phyloP scores from a whole-genome alignment of 345 rosid genomes.

The Chamaenerion angustifolium region DNA sequence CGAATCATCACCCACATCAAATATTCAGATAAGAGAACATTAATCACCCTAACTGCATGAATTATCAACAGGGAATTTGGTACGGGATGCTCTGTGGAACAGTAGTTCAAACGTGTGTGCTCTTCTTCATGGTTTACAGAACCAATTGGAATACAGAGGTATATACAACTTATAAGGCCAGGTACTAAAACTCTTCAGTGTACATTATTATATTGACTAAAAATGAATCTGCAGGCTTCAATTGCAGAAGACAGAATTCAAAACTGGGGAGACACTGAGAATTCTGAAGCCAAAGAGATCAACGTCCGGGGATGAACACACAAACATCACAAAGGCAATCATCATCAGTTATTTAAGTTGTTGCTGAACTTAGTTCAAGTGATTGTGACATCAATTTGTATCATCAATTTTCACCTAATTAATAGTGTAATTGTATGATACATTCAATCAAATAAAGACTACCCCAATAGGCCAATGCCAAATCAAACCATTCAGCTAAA shows the following conservation, averaged over 20 bases:
- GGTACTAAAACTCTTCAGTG: background rate
- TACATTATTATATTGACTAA: background rate
- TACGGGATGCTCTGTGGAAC: constrained; percentile 59
- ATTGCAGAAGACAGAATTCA: constrained; percentile 48
- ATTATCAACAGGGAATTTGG: constrained; percentile 54
- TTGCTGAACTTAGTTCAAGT: background rate
- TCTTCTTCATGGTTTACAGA: constrained; percentile 43
- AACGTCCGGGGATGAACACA: constrained; percentile 1
- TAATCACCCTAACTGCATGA: background rate
- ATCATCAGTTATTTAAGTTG: too few species aligned
- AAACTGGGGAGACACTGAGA: constrained; percentile 43
- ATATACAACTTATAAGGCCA: background rate
- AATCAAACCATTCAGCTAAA: too few species aligned
- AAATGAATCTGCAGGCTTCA: constrained; percentile 38
- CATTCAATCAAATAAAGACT: background rate
- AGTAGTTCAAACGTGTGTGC: constrained; percentile 34
- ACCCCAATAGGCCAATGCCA: background rate
- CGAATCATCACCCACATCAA: too few species aligned
- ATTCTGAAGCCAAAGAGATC: background rate
- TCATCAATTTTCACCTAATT: too few species aligned
- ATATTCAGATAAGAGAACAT: background rate
- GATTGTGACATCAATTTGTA: too few species aligned
- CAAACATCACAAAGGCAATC: too few species aligned
- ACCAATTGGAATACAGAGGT: constrained; percentile 68
- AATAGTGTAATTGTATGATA: too few species aligned